A percentile compares a stretch with the other conserved stretches of the same genome.
phyloP scores from a whole-genome alignment of 2,329 filamentous ascomycete genomes.

The Bimuria novae-zelandiae region DNA sequence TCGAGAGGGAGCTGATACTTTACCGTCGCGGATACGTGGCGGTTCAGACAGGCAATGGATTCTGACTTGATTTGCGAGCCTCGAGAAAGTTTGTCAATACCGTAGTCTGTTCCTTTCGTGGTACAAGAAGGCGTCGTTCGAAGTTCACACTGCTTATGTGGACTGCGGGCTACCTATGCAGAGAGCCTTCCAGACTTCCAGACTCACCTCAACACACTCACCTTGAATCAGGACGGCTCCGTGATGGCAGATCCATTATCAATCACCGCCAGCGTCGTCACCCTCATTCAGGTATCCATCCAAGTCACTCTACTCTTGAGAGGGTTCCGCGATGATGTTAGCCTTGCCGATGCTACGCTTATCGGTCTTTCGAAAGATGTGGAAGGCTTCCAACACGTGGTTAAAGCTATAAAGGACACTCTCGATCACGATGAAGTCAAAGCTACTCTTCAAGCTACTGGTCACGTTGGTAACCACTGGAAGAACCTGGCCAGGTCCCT shows the following conservation, averaged over 20 bases:
- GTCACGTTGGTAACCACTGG: slow-evolving; percentile 29
- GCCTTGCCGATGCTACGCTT: slow-evolving; percentile 26
- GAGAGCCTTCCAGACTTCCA: no score
- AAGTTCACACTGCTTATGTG: no score
- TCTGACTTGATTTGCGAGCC: no score
- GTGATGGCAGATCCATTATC: slow-evolving; percentile 29
- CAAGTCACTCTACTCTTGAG: slow-evolving; percentile 21
- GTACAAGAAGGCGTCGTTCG: no score
- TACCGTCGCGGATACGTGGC: no score
- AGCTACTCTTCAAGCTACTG: slow-evolving; percentile 20
- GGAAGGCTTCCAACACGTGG: slow-evolving; percentile 22
- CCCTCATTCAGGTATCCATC: slow-evolving; percentile 23
- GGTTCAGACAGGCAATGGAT: no score
- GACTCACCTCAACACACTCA: no score
- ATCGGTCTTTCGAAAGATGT: slow-evolving; percentile 26
- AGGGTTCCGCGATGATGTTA: slow-evolving; percentile 26
- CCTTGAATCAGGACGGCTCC: no score
- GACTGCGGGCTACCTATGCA: no score
- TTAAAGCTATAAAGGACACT: slow-evolving; percentile 30
- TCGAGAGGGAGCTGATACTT: no score
- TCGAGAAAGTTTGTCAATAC: no score
- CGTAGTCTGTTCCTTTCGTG: no score
- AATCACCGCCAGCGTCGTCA: slow-evolving; percentile 23
- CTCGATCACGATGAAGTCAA: slow-evolving; percentile 25
- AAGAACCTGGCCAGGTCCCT: slow-evolving; percentile 27